Percentiles rank a stretch among this genome's conserved stretches.
Conservation (phyloP, 176 grass and related monocot genomes). For the Phyllostachys edulis region DNA sequence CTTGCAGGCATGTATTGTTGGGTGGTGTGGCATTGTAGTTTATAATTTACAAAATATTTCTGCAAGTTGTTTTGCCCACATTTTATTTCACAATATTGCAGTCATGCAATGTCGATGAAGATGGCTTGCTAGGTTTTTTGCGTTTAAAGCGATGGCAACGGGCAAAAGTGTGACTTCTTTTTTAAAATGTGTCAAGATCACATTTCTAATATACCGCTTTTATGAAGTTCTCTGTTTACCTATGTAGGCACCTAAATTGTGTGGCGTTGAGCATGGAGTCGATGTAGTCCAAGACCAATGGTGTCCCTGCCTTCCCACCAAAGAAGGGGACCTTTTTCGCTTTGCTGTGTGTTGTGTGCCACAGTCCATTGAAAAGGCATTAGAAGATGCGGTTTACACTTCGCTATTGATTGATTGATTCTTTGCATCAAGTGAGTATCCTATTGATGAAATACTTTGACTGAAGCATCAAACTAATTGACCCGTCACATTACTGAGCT, state of each 20-base stretch:
- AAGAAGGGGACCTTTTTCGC: slow-evolving; percentile 73
- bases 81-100: slow-evolving; percentile 44
- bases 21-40: not conserved
- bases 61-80: slow-evolving; percentile 22
- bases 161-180: no score
- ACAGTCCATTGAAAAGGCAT: slow-evolving; percentile 71
- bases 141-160: slow-evolving; percentile 72
- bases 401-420: slow-evolving; percentile 89
- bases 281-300: slow-evolving; percentile 58
- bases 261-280: slow-evolving; percentile 11
- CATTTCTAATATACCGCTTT: no score
- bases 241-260: slow-evolving; percentile 67
- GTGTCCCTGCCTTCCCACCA: slow-evolving; percentile 63
- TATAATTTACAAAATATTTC: not conserved
- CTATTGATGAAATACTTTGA: slow-evolving; percentile 1
- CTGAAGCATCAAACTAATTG: slow-evolving; percentile 7
- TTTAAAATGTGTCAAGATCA: no score
- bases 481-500: slow-evolving; percentile 44
- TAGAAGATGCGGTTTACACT: slow-evolving; percentile 58
- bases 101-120: slow-evolving; percentile 65
- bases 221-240: no score
- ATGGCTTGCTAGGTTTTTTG: slow-evolving; percentile 88
- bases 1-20: not conserved
- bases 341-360: slow-evolving; percentile 83
- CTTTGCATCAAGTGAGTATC: slow-evolving; percentile 85